Evolutionary conservation across 441 rosid species (phyloP).

Genomic region (Corymbia citriodora): DNA sequence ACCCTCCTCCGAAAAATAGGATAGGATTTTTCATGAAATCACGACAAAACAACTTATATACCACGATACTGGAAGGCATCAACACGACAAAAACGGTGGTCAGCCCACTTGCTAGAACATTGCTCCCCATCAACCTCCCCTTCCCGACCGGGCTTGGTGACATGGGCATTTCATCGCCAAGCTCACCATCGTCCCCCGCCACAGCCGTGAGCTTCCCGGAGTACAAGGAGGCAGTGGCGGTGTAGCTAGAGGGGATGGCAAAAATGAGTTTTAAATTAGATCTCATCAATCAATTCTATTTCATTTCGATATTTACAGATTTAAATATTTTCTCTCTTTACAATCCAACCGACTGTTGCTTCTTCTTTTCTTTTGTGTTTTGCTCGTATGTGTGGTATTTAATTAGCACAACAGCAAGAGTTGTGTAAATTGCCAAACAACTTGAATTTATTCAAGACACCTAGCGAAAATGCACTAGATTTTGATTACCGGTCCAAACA

Average conservation of each 20-base stretch:
- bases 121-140: not conserved
- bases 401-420: not conserved
- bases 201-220: not conserved
- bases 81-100: not conserved
- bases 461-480: not conserved
- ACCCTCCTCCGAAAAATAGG: not conserved
- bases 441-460: not conserved
- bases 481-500: not conserved
- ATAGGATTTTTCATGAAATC: not conserved
- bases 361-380: not conserved
- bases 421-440: not conserved
- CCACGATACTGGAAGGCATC: not conserved
- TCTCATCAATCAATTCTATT: not conserved
- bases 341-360: not conserved
- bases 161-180: not conserved
- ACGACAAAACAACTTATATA: not conserved
- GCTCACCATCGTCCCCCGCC: not conserved
- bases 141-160: not conserved
- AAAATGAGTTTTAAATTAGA: not conserved
- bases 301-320: not conserved
- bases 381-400: not conserved
- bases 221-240: fast-evolving
- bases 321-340: not conserved
- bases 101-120: not conserved
- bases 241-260: not conserved